Percentiles rank a stretch among this genome's conserved stretches.
Evolutionary conservation across 2,329 filamentous ascomycete species (phyloP).

Genomic region (Colletotrichum sidae): DNA sequence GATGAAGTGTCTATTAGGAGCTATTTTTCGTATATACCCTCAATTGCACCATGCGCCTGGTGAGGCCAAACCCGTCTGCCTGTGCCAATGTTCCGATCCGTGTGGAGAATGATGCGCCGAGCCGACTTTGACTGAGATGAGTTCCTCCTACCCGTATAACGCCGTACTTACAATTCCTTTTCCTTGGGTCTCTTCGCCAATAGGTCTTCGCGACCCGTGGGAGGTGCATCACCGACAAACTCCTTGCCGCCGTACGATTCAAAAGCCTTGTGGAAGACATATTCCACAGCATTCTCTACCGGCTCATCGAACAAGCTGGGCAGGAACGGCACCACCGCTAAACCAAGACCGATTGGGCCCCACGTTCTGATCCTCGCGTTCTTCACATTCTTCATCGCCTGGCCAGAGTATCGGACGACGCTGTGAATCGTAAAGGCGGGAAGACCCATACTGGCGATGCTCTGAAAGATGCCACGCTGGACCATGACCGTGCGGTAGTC

Average conservation of each 20-base stretch:
- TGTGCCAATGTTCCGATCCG: background rate
- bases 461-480: conserved; percentile 91
- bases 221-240: conserved; percentile 66
- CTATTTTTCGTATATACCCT: conserved; percentile 34
- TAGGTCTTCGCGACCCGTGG: conserved; percentile 63
- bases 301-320: conserved; percentile 91
- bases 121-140: conserved; percentile 12
- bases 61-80: conserved; percentile 1
- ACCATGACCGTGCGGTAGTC: conserved; percentile 93
- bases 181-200: conserved; percentile 49
- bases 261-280: conserved; percentile 87
- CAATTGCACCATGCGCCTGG: conserved; percentile 19
- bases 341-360: conserved; percentile 87
- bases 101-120: conserved; percentile 26
- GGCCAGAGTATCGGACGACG: conserved; percentile 89
- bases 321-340: conserved; percentile 83
- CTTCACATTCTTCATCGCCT: conserved; percentile 85
- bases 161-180: conserved; percentile 35
- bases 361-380: conserved; percentile 82
- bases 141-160: conserved; percentile 13
- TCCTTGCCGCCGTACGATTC: conserved; percentile 73
- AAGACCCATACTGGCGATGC: conserved; percentile 90
- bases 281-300: conserved; percentile 92
- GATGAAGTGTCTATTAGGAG: conserved; percentile 28
- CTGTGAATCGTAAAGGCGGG: conserved; percentile 95